These are phyloP conservation scores for Clarireedia monteithiana DNA, from an alignment of 2,329 filamentous ascomycete genomes.

Conservation along the genomic window DNA sequence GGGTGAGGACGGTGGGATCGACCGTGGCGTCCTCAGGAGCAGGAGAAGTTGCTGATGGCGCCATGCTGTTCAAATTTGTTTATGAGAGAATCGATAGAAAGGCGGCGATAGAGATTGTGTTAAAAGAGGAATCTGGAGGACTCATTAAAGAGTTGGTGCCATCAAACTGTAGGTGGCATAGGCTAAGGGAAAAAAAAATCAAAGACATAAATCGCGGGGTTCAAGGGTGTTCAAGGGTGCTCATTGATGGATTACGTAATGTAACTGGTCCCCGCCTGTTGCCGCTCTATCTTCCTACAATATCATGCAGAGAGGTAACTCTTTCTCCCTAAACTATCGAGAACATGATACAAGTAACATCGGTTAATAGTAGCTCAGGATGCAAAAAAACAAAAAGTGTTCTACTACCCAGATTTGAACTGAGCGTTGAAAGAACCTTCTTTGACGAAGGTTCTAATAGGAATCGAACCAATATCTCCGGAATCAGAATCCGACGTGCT, in stretches of 20 bases:
- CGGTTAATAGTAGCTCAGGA: too few relatives aligned
- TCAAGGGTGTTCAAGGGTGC: too few relatives aligned
- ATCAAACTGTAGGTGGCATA: too few relatives aligned
- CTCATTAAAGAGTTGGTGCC: too few relatives aligned
- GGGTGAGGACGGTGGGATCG: conserved; percentile 34
- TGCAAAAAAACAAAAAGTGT: neutral
- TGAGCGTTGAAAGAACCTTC: conserved; percentile 1
- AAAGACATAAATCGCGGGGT: conserved; percentile 1
- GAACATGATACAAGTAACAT: too few relatives aligned
- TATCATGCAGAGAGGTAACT: too few relatives aligned
- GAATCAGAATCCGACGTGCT: conserved; percentile 20
- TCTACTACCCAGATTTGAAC: neutral
- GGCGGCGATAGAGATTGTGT: too few relatives aligned
- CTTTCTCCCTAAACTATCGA: too few relatives aligned
- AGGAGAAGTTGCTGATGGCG: conserved; percentile 27
- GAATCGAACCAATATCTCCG: conserved; percentile 17
- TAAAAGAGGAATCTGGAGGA: too few relatives aligned
- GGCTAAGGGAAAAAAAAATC: neutral
- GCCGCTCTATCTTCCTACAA: too few relatives aligned
- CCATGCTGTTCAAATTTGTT: conserved; percentile 19
- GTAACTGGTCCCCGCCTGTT: neutral
- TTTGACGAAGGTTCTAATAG: conserved; percentile 3
- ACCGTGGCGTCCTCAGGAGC: conserved; percentile 6
- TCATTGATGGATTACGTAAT: neutral
- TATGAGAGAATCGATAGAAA: neutral